phyloP scores from a whole-genome alignment of 2,329 filamentous ascomycete genomes.

The Cladosporium sp. region DNA sequence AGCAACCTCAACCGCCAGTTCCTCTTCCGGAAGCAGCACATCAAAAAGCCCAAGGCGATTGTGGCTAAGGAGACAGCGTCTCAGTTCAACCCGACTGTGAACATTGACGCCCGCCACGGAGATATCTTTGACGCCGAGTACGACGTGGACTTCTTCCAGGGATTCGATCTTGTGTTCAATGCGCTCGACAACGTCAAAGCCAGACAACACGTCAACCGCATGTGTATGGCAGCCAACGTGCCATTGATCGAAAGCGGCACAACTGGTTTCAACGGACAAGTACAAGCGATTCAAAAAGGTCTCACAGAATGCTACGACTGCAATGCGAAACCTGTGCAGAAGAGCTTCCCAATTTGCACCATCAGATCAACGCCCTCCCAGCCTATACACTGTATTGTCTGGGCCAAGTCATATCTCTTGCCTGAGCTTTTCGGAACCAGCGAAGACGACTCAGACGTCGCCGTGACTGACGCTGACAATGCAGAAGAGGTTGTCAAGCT shows the following conservation, averaged over 20 bases:
- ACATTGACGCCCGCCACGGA: slow-evolving; percentile 82
- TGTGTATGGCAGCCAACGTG: slow-evolving; percentile 89
- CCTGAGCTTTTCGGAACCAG: slow-evolving; percentile 91
- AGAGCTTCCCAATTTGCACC: slow-evolving; percentile 92
- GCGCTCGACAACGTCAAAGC: slow-evolving; percentile 94
- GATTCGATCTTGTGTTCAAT: slow-evolving; percentile 88
- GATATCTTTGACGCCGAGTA: slow-evolving; percentile 92
- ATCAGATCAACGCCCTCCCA: slow-evolving; percentile 95
- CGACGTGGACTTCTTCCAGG: slow-evolving; percentile 79
- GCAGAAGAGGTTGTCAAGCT: slow-evolving; percentile 83
- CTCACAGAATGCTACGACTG: slow-evolving; percentile 96
- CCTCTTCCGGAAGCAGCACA: slow-evolving; percentile 92
- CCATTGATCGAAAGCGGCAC: slow-evolving; percentile 95
- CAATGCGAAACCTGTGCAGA: slow-evolving; percentile 80
- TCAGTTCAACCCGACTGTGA: slow-evolving; percentile 83
- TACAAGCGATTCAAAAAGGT: slow-evolving; percentile 86
- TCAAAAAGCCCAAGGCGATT: slow-evolving; percentile 93
- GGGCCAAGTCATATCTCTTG: slow-evolving; percentile 94
- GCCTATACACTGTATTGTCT: slow-evolving; percentile 97
- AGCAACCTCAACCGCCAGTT: slow-evolving; percentile 98
- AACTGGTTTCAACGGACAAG: slow-evolving; percentile 95
- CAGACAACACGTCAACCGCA: slow-evolving; percentile 89
- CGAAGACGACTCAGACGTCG: slow-evolving; percentile 78
- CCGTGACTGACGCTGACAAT: slow-evolving; percentile 81
- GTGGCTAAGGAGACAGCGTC: slow-evolving; percentile 89